Conservation (phyloP, 345 rosid genomes). For the Schrenkiella parvula region DNA sequence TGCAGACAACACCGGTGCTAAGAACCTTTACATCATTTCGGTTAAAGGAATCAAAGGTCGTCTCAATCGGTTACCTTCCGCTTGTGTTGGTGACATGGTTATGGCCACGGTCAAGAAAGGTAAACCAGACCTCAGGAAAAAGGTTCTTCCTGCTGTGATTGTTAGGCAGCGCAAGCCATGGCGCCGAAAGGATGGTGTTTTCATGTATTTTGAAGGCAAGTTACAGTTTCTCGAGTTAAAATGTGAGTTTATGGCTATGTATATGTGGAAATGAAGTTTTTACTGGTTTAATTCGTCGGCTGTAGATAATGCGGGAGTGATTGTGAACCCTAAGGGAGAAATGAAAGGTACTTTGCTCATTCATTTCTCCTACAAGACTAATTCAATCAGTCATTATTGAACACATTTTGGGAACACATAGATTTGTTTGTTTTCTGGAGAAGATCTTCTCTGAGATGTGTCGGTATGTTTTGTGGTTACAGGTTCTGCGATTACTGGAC, state of each 20-base stretch:
- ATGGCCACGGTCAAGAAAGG: constrained; percentile 98
- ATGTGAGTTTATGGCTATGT: background rate
- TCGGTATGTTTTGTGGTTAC: background rate
- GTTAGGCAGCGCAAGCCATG: constrained; percentile 96
- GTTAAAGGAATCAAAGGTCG: constrained; percentile 95
- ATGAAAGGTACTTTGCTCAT: constrained; percentile 67
- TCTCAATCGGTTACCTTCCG: constrained; percentile 81
- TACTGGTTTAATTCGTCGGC: background rate
- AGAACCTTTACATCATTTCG: constrained; percentile 91
- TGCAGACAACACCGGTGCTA: constrained; percentile 92
- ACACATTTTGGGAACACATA: background rate
- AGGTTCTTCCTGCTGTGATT: constrained; percentile 93
- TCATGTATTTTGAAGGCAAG: constrained; percentile 86
- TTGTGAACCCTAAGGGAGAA: constrained; percentile 91
- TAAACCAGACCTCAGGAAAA: constrained; percentile 91
- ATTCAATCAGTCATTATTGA: background rate
- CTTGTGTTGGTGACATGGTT: constrained; percentile 95
- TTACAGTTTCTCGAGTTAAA: background rate
- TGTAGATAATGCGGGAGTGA: constrained; percentile 92
- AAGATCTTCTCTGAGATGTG: background rate
- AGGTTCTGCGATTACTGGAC: constrained; percentile 95
- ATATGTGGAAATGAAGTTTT: background rate
- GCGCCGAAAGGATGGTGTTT: constrained; percentile 98
- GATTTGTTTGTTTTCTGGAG: no score
- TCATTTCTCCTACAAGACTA: background rate